Evolutionary conservation across 2,329 filamentous ascomycete genomes (phyloP), one percentile per base, ranked within the genome.

Genomic region (Metarhizium anisopliae): DNA sequence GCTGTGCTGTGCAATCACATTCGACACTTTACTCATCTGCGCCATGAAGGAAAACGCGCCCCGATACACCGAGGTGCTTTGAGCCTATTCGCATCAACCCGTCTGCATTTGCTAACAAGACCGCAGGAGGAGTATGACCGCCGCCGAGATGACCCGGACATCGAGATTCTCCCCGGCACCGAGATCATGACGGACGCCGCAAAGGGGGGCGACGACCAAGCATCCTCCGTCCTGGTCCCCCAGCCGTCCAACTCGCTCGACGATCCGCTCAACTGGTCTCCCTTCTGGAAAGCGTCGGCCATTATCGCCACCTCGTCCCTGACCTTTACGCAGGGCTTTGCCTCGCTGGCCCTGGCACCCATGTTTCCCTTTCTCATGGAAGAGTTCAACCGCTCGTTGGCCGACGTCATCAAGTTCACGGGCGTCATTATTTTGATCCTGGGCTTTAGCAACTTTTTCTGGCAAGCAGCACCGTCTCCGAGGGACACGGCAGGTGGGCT

Each of bases 91-190:
- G 25, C 25, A 1, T 25, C 25, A 25, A 25, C 25, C 4, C 25
- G 25, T 25, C 25, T 36, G 35, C 5, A 13, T 13, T 8, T 3
- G 8, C 35, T 36, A 1, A 36, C 35, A 36, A 36, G 35, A 8
- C 7, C 13, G 8, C 13, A 40, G 38, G 38, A 63, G 1, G 56
- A 55, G 29, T 65, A 65, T 45, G 56, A 40, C 7, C 38, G 13
- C 5, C 11, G 11, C 14, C 11, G 14, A 11, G 38, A 40, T 40
- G 38, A 5, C 10, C 11, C 13, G 38, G 5, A 40, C 38, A 16
- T 16, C 14, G 38, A 40, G 38, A 16, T 40, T 40, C 38, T 40
- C 38, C 38, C 38, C 14, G 38, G 38, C 11, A 40, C 38, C 7
- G 38, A 40, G 14, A 40, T 40, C 13, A 40, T 40, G 38, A 16